Evolutionary conservation across 768 basidiomycete species (phyloP).

Genomic region (Rickenella mellea): DNA sequence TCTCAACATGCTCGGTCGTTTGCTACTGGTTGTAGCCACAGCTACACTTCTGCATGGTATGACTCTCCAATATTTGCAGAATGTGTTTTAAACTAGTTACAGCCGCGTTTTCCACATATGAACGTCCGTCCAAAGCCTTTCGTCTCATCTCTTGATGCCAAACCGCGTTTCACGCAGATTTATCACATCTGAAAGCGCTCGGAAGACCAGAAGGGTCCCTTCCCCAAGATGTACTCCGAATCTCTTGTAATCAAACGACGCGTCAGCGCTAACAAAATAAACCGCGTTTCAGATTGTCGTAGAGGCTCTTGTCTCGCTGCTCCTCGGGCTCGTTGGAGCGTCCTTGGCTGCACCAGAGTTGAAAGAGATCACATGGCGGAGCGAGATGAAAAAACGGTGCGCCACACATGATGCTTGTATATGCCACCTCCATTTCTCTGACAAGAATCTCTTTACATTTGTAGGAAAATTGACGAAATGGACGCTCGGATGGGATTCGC

Average conservation of each 20-base stretch:
- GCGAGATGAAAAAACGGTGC: slow-evolving; percentile 79
- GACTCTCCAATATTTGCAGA: too few relatives aligned
- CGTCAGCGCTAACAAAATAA: not conserved
- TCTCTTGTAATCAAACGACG: not conserved
- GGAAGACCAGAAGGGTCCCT: slow-evolving; percentile 59
- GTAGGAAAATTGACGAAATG: slow-evolving; percentile 68
- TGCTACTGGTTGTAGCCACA: too few relatives aligned
- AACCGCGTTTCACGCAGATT: slow-evolving; percentile 33
- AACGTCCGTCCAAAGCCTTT: slow-evolving; percentile 39
- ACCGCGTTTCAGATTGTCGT: slow-evolving; percentile 43
- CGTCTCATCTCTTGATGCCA: slow-evolving; percentile 2
- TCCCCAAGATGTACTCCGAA: slow-evolving; percentile 38
- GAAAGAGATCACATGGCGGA: slow-evolving; percentile 82
- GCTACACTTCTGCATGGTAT: too few relatives aligned
- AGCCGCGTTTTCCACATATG: slow-evolving; percentile 79
- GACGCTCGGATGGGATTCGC: slow-evolving; percentile 58
- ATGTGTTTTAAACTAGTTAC: too few relatives aligned
- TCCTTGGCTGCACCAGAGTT: slow-evolving; percentile 57
- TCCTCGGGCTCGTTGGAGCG: slow-evolving; percentile 66
- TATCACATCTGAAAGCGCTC: slow-evolving; percentile 68
- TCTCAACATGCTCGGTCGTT: too few relatives aligned
- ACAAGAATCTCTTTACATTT: not conserved
- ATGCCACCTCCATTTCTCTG: not conserved
- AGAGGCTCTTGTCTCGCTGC: slow-evolving; percentile 53
- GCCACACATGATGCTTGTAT: slow-evolving; percentile 11